Base-by-base conservation (phyloP, 208 protist genomes). In the Leishmania tarentolae region DNA sequence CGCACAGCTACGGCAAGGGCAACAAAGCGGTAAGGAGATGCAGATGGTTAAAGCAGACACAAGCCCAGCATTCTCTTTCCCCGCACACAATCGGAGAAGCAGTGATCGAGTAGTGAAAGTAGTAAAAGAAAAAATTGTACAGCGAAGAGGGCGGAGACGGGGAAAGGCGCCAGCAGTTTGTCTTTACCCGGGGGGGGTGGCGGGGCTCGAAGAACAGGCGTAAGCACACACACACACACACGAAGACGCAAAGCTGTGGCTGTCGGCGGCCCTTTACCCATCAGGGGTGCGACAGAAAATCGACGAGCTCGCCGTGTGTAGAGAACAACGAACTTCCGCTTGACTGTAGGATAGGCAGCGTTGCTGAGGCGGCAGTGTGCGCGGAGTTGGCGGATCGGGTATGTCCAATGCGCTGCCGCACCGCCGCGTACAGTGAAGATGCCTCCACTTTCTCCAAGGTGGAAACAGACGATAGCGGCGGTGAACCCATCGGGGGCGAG, bases 341-440 rank as follows among this genome's bases (percentile, higher is more conserved):
- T 7, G 76, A 57, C 40, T 72, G 77, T 57, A n/a, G 15, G 17
- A 53, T 4, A 3, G 53, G 21, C 68, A 40, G 31, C n/a, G 78
- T 0, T 46, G 78, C 0, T 50, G 72, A 50, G 72, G 46, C 11
- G 6, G 76, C 24, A 63, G 61, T 46, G 53, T 28, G 28, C 59
- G 63, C 61, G 19, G 76, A 17, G 76, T 65, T 56, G 61, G 57
- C 3, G 21, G 44, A 52, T 47, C 82, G 82, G 5, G 82, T 61
- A 63, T 72, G 78, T 5, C 82, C 82, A 40, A 86, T 86, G 63
- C 82, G 82, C 56, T 82, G 77, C 9, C 82, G 82, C 9, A 69
- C 82, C 3, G 82, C 72, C 15, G 78, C 82, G 66, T 86, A 86
- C 28, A 77, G 77, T 35, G 82, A 82, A 21, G 72, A 82, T 31